phyloP scores from a whole-genome alignment of 306 rosid genomes.

The Mimosa pudica region DNA sequence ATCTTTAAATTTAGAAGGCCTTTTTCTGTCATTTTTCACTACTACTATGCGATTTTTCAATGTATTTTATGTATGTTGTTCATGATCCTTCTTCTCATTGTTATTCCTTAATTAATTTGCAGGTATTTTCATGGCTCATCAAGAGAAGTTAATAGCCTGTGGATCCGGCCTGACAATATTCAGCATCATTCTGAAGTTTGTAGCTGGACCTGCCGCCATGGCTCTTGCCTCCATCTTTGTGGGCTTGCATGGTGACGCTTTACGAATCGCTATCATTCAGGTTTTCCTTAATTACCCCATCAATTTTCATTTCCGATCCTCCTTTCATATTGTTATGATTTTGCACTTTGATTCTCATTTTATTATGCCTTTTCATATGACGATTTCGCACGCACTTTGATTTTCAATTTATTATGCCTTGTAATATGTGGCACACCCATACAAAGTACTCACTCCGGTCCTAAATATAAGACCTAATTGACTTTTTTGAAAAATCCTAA shows the following conservation, averaged over 20 bases:
- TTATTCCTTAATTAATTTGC: constrained; percentile 1
- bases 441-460: too few relatives aligned
- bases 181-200: constrained; percentile 80
- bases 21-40: too few relatives aligned
- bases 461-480: too few relatives aligned
- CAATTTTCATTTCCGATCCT: too few relatives aligned
- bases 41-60: too few relatives aligned
- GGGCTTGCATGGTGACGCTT: constrained; percentile 82
- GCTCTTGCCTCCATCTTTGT: constrained; percentile 73
- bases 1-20: too few relatives aligned
- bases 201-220: constrained; percentile 95
- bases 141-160: constrained; percentile 76
- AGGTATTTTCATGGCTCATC: constrained; percentile 96
- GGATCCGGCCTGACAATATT: constrained; percentile 58
- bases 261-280: constrained; percentile 89
- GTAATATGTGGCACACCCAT: not conserved
- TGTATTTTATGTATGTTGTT: too few relatives aligned
- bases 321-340: not conserved
- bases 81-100: too few relatives aligned
- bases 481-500: too few relatives aligned
- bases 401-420: not conserved
- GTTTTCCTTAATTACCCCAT: constrained; percentile 16
- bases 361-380: not conserved
- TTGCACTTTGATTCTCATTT: not conserved
- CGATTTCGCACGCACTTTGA: too few relatives aligned